These are phyloP conservation scores for Microbotryum saponariae DNA, from an alignment of 1,284 basidiomycete genomes.

Conservation along the genomic window DNA sequence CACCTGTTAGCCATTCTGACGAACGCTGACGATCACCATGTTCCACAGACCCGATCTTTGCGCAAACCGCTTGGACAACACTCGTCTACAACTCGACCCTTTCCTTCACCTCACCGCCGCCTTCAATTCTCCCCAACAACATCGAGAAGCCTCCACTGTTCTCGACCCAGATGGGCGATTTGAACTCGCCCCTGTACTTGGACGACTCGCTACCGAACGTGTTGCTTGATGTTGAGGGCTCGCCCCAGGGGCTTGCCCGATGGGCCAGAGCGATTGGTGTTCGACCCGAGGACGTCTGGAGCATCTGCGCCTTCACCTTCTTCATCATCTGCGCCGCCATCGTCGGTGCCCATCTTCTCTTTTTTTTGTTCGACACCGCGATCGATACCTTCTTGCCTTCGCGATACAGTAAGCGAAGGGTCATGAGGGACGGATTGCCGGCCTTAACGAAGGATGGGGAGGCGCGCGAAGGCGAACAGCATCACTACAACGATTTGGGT, in stretches of 20 bases:
- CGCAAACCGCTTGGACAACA: constrained; percentile 78
- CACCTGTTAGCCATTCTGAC: neutral
- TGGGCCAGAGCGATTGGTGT: constrained; percentile 75
- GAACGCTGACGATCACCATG: too few relatives aligned
- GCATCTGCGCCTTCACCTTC: constrained; percentile 73
- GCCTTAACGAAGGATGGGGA: neutral
- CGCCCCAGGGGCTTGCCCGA: constrained; percentile 50
- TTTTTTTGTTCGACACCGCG: constrained; percentile 19
- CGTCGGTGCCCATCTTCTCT: constrained; percentile 48
- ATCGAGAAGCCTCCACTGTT: constrained; percentile 8
- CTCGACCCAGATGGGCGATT: constrained; percentile 56
- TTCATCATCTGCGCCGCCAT: constrained; percentile 66
- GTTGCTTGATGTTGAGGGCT: constrained; percentile 51
- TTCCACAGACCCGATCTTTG: constrained; percentile 66
- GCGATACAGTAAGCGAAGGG: constrained; percentile 1
- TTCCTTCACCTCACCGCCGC: constrained; percentile 51
- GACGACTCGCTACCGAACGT: constrained; percentile 59
- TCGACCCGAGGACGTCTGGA: constrained; percentile 72
- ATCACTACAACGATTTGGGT: constrained; percentile 10
- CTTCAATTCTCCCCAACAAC: constrained; percentile 54
- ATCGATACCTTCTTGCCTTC: constrained; percentile 20
- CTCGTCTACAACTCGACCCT: constrained; percentile 69
- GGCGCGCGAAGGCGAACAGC: neutral
- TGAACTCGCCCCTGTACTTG: constrained; percentile 67
- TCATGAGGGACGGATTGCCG: neutral